These are phyloP conservation scores for Somion occarium DNA, from an alignment of 1,284 basidiomycete genomes.

Conservation along the genomic window DNA sequence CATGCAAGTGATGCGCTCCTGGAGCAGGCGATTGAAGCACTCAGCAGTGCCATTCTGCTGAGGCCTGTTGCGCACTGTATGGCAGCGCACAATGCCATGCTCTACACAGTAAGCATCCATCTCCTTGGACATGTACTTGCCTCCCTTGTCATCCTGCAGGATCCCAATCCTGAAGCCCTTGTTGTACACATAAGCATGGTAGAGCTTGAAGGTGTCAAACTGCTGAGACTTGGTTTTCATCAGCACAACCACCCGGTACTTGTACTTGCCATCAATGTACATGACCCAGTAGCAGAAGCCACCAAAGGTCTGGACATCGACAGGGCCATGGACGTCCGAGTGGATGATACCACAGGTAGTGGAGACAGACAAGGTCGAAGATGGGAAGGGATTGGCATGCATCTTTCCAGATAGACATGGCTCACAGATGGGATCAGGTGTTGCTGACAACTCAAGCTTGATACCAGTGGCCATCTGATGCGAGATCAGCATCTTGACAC, in stretches of 20 bases:
- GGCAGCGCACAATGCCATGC: constrained; percentile 24
- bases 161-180: constrained; percentile 20
- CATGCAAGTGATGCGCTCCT: constrained; percentile 15
- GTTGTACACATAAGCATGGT: constrained; percentile 15
- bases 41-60: constrained; percentile 33
- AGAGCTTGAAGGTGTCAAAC: constrained; percentile 17
- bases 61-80: constrained; percentile 22
- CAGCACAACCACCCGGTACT: constrained; percentile 17
- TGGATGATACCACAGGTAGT: constrained; percentile 28
- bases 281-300: constrained; percentile 31
- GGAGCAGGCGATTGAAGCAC: constrained; percentile 21
- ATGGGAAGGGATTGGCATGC: constrained; percentile 13
- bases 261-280: constrained; percentile 29
- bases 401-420: constrained; percentile 22
- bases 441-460: constrained; percentile 6
- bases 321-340: constrained; percentile 30
- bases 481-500: background rate
- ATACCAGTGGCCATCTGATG: constrained; percentile 8
- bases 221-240: constrained; percentile 17
- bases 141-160: constrained; percentile 28
- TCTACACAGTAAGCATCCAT: constrained; percentile 20
- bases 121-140: constrained; percentile 24
- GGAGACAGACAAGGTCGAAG: constrained; percentile 15
- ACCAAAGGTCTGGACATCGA: constrained; percentile 18
- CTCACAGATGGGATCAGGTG: constrained; percentile 20